A percentile compares a stretch with the other conserved stretches of the same genome.
These are phyloP conservation scores for Aspergillus baeticus DNA, from an alignment of 495 filamentous ascomycete species.

Conservation along the genomic window DNA sequence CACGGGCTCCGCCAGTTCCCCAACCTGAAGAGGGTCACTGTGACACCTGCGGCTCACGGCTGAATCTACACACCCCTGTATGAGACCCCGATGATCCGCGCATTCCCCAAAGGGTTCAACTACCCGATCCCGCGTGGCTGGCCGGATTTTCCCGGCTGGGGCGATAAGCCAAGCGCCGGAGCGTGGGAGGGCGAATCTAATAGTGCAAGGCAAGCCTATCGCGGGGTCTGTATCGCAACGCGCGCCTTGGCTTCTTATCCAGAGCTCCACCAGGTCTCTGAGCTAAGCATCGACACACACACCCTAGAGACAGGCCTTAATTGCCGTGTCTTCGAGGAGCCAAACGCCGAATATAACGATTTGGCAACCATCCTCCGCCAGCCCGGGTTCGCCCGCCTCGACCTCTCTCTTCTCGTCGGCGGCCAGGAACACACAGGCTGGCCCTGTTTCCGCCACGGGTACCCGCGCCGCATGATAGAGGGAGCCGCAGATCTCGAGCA, in stretches of 20 bases:
- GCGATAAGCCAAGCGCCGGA: neutral
- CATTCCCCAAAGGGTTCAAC: constrained; percentile 27
- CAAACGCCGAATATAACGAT: constrained; percentile 22
- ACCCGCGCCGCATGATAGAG: constrained; percentile 9
- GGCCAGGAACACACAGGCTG: constrained; percentile 5
- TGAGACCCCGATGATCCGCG: constrained; percentile 33
- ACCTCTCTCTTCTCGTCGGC: constrained; percentile 13
- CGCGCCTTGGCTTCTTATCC: constrained; percentile 9
- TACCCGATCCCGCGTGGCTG: constrained; percentile 30
- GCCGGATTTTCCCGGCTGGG: constrained; percentile 10
- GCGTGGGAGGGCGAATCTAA: constrained; percentile 14
- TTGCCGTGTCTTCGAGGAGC: constrained; percentile 20
- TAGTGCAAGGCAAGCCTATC: constrained; percentile 18
- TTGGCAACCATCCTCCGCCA: constrained; percentile 15
- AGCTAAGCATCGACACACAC: constrained; percentile 20
- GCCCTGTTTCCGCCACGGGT: constrained; percentile 13
- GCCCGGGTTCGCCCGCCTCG: constrained; percentile 19
- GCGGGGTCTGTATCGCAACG: constrained; percentile 20
- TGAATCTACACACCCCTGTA: constrained; percentile 27
- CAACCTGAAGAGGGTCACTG: constrained; percentile 21
- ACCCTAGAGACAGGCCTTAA: constrained; percentile 19
- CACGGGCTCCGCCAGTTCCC: constrained; percentile 27
- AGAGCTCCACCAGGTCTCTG: constrained; percentile 14
- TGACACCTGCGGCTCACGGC: constrained; percentile 31
- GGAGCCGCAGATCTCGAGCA: constrained; percentile 14